phyloP scores from a whole-genome alignment of 345 rosid species.

The Anastatica hierochuntica region DNA sequence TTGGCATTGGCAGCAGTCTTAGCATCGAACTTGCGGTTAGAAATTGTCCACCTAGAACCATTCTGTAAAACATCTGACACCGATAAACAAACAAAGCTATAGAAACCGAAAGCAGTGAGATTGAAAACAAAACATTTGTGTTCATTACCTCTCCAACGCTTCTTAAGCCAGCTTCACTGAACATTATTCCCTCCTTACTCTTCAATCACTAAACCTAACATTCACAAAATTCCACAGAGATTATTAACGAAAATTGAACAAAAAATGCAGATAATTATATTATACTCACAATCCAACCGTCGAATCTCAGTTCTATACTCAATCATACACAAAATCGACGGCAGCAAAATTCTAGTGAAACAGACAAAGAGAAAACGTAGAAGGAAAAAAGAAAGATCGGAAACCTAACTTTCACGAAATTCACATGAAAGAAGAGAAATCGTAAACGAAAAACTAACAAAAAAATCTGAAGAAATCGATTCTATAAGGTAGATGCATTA shows the following conservation, averaged over 20 bases:
- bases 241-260: no score
- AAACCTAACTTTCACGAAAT: not conserved
- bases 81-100: no score
- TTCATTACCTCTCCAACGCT: conserved; percentile 22
- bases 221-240: not conserved
- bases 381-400: not conserved
- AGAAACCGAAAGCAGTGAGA: no score
- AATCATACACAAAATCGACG: not conserved
- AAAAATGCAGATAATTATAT: no score
- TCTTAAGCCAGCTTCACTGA: conserved; percentile 23
- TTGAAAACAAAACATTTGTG: no score
- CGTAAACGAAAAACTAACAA: conserved; percentile 23
- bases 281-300: no score
- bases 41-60: conserved; percentile 20
- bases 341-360: conserved; percentile 5
- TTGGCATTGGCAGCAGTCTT: conserved; percentile 27
- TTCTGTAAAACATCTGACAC: conserved; percentile 21
- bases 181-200: conserved; percentile 10
- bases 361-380: not conserved
- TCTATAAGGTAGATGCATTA: no score
- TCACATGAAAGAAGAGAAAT: conserved; percentile 13
- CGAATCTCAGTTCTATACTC: no score
- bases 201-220: not conserved
- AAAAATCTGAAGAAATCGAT: no score
- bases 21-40: conserved; percentile 19